phyloP scores from a whole-genome alignment of 139 green algal species.

The Pycnococcus provasolii region DNA sequence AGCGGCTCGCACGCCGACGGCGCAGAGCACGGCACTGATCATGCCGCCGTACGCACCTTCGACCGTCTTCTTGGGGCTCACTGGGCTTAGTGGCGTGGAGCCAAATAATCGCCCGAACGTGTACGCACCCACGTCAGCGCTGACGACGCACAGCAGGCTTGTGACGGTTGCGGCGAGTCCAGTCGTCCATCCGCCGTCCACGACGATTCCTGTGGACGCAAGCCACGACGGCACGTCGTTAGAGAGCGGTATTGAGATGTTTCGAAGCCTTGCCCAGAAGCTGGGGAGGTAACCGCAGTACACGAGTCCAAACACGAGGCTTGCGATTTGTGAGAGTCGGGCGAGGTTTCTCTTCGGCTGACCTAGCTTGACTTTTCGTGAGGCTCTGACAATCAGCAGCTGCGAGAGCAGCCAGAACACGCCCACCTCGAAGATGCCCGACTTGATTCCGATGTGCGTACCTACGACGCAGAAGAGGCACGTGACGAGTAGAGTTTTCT shows the following conservation, averaged over 20 bases:
- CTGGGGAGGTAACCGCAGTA: conserved; percentile 42
- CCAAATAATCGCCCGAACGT: conserved; percentile 16
- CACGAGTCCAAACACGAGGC: conserved; percentile 39
- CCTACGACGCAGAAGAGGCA: too few relatives aligned
- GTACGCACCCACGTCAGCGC: conserved; percentile 42
- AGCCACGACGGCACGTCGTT: not conserved
- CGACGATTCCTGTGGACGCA: not conserved
- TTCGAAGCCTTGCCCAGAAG: conserved; percentile 40
- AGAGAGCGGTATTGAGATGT: not conserved
- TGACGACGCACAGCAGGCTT: conserved; percentile 28
- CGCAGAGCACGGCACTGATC: conserved; percentile 6
- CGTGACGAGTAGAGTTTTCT: too few relatives aligned
- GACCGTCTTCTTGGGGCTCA: conserved; percentile 44
- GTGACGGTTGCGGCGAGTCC: conserved; percentile 37
- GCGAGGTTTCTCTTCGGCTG: conserved; percentile 14
- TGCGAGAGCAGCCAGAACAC: conserved; percentile 20
- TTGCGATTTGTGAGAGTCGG: conserved; percentile 25
- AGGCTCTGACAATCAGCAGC: conserved; percentile 11
- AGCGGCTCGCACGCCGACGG: conserved; percentile 1
- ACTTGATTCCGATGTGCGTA: too few relatives aligned
- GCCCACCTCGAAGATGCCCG: not conserved
- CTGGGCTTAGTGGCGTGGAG: conserved; percentile 16
- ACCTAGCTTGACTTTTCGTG: too few relatives aligned
- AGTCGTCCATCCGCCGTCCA: conserved; percentile 27
- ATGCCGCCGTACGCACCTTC: conserved; percentile 34